A percentile compares a stretch with the other conserved stretches of the same genome.
phyloP scores from a whole-genome alignment of 140 eudicot genomes.

The Senecio squalidus region DNA sequence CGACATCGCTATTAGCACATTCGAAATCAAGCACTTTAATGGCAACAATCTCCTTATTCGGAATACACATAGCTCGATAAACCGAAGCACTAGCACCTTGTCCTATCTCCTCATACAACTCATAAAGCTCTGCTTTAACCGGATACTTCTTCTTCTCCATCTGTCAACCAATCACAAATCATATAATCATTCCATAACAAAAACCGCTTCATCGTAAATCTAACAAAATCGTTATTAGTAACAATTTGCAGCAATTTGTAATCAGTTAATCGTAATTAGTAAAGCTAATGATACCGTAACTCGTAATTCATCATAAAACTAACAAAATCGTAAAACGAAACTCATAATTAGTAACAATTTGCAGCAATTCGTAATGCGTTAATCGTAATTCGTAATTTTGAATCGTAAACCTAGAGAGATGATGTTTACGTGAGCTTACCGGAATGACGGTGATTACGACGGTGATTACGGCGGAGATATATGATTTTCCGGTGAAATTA shows the following conservation, averaged over 20 bases:
- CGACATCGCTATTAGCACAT: no score
- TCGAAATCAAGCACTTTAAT: neutral
- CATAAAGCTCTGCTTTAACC: conserved; percentile 67
- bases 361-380: no score
- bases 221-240: no score
- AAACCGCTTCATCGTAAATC: no score
- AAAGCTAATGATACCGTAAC: no score
- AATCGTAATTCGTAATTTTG: no score
- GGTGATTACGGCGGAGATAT: no score
- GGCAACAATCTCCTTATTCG: neutral
- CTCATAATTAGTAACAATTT: no score
- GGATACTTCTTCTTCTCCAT: conserved; percentile 87
- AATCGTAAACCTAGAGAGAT: neutral
- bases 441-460: conserved; percentile 9
- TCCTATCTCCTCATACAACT: conserved; percentile 84
- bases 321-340: no score
- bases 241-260: no score
- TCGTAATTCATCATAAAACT: no score
- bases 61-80: conserved; percentile 72
- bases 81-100: conserved; percentile 91
- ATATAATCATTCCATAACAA: neutral
- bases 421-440: conserved; percentile 23
- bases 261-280: no score
- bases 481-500: neutral
- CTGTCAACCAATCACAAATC: conserved; percentile 8